Evolutionary conservation across 139 green algal species (phyloP).

Genomic region (Ettlia oleoabundans): DNA sequence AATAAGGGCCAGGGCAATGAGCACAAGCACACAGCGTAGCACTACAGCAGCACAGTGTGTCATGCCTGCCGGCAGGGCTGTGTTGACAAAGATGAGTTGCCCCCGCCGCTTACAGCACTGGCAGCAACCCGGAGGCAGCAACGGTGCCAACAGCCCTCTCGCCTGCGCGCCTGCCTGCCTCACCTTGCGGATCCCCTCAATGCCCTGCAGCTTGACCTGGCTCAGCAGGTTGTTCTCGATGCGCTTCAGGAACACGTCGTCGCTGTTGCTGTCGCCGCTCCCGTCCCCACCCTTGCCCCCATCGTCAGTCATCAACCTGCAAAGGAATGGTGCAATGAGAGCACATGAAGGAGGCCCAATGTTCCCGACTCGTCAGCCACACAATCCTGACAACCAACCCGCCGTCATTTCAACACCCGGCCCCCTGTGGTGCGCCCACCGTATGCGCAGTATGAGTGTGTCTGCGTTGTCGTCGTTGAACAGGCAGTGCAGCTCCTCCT

Average conservation of each 20-base stretch:
- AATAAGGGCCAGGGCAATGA: too few relatives aligned
- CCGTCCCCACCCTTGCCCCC: constrained; percentile 44
- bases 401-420: background rate
- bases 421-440: constrained; percentile 26
- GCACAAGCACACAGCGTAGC: too few relatives aligned
- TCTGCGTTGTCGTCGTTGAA: constrained; percentile 98
- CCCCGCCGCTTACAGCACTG: too few relatives aligned
- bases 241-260: constrained; percentile 83
- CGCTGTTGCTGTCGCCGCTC: constrained; percentile 74
- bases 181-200: constrained; percentile 90
- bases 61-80: too few relatives aligned
- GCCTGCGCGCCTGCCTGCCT: background rate
- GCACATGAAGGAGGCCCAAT: too few relatives aligned
- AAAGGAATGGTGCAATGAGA: too few relatives aligned
- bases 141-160: background rate
- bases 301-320: constrained; percentile 19
- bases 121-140: too few relatives aligned
- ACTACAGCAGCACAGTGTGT: too few relatives aligned
- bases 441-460: constrained; percentile 91
- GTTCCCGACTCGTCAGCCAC: too few relatives aligned
- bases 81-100: too few relatives aligned
- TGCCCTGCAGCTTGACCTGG: constrained; percentile 76
- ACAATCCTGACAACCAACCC: background rate
- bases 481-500: constrained; percentile 92
- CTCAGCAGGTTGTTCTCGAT: constrained; percentile 81